A percentile compares a stretch with the other conserved stretches of the same genome.
Evolutionary conservation across 129 eudicot species (phyloP).

Genomic region (Chrysanthemum lavandulifolium): DNA sequence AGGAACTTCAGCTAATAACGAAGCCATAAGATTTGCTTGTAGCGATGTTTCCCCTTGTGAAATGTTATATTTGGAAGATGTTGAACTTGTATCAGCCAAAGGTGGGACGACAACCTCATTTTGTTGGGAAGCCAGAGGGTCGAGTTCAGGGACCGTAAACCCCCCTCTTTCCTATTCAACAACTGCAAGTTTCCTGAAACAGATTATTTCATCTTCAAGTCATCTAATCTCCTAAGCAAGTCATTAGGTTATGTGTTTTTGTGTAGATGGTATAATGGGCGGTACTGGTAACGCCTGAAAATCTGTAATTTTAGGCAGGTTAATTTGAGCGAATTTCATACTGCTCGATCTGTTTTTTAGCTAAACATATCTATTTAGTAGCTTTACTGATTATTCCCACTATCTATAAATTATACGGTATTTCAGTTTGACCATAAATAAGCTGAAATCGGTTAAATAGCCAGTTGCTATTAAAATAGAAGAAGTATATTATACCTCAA

Average conservation of each 20-base stretch:
- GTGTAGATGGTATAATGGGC: no score
- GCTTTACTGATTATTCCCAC: no score
- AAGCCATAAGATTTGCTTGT: conserved; percentile 72
- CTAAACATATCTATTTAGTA: no score
- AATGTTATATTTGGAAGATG: conserved; percentile 61
- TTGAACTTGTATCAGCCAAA: conserved; percentile 45
- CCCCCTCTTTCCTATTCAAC: conserved; percentile 67
- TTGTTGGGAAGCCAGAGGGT: conserved; percentile 79
- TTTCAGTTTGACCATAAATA: no score
- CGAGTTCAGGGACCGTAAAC: conserved; percentile 49
- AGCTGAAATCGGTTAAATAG: neutral
- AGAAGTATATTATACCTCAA: conserved; percentile 1
- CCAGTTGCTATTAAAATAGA: neutral
- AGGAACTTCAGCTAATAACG: conserved; percentile 83
- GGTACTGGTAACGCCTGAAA: no score
- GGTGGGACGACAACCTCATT: conserved; percentile 45
- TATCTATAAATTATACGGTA: no score
- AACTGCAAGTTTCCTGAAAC: conserved; percentile 30
- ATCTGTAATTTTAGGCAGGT: no score
- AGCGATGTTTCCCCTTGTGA: conserved; percentile 78
- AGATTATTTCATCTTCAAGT: conserved; percentile 29
- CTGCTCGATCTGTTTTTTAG: no score
- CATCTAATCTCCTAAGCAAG: neutral
- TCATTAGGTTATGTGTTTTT: no score
- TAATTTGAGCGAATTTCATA: no score